Evolutionary conservation across 2,329 filamentous ascomycete genomes (phyloP), one percentile per base, ranked within the genome.

Genomic region (Tolypocladium ovalisporum): DNA sequence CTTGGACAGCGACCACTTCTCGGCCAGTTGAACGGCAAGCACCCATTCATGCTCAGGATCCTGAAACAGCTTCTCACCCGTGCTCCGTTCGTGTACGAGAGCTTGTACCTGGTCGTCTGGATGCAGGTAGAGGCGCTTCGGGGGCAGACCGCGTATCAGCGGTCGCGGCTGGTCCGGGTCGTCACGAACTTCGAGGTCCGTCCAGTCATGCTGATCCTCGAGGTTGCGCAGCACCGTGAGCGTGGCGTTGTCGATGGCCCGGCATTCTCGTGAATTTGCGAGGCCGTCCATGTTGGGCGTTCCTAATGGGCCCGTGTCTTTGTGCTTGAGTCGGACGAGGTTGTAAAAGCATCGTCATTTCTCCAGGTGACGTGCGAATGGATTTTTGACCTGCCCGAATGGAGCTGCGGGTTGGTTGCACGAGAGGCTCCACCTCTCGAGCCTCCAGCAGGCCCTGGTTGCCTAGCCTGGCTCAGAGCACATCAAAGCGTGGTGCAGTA

Each of bases 101-200:
- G 88, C 79, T 62, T 83, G 84, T 62, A 89, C 84, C 72, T 93
- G 89, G 72, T 92, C 89, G 69, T 94, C 89, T 1, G 89, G 89
- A 66, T 94, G 88, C 55, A 89, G 77, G 70, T 94, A 93, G 47
- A 91, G 78, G 52, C 86, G 81, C 51, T 81, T 79, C 0, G 89
- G 88, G 1, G 89, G 88, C 4, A 92, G 73, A 32, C 89, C 89
- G 27, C 83, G 86, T 57, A 94, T 78, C 55, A 93, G 70, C 7
- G 85, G 83, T 24, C 88, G 80, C 1, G 80, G 74, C 12, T 67
- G 65, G 52, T 66, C 68, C n/a, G 63, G 62, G 72, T 58, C 65
- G 73, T 71, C 77, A 69, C 86, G 79, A 24, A 83, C 66, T 54
- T 78, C 71, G 52, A 92, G 71, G 27, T 77, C 70, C 27, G 80